Percentiles rank a stretch among this genome's conserved stretches.
phyloP scores from a whole-genome alignment of 352 stramenopile genomes.

The Phytopythium boreale region DNA sequence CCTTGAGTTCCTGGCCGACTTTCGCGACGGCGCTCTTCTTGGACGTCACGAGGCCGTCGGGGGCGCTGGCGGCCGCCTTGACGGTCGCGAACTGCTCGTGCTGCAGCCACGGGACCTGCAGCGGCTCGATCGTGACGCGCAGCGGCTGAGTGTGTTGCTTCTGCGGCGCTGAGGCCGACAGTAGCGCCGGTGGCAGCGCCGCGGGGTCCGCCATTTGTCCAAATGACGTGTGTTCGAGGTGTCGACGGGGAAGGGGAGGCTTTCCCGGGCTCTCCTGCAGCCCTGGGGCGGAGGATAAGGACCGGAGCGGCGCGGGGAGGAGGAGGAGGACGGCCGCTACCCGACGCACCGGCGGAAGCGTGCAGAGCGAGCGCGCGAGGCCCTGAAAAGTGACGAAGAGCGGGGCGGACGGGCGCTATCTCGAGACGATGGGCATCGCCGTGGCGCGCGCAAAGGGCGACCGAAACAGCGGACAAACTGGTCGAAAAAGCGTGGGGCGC shows the following conservation, averaged over 20 bases:
- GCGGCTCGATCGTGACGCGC: constrained; percentile 22
- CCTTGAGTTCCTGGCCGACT: constrained; percentile 66
- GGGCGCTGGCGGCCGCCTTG: constrained; percentile 50
- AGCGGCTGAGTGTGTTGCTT: constrained; percentile 17
- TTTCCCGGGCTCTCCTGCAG: background rate
- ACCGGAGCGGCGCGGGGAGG: background rate
- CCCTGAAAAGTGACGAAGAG: background rate
- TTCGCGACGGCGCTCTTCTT: constrained; percentile 54
- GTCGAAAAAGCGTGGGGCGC: no score
- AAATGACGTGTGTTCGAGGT: no score
- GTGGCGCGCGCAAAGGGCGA: background rate
- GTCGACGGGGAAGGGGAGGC: background rate
- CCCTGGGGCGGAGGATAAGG: background rate
- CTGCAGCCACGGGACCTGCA: constrained; percentile 56
- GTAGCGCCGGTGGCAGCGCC: background rate
- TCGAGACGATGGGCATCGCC: constrained; percentile 4
- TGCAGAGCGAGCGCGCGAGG: background rate
- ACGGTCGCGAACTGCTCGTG: constrained; percentile 62
- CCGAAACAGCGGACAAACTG: background rate
- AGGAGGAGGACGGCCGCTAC: background rate
- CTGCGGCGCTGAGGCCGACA: background rate
- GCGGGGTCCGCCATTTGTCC: no score
- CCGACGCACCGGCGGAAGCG: background rate
- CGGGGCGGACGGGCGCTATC: background rate
- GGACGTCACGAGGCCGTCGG: constrained; percentile 36